These are phyloP conservation scores for Sordaria brevicollis DNA, from an alignment of 495 filamentous ascomycete genomes.

Conservation along the genomic window DNA sequence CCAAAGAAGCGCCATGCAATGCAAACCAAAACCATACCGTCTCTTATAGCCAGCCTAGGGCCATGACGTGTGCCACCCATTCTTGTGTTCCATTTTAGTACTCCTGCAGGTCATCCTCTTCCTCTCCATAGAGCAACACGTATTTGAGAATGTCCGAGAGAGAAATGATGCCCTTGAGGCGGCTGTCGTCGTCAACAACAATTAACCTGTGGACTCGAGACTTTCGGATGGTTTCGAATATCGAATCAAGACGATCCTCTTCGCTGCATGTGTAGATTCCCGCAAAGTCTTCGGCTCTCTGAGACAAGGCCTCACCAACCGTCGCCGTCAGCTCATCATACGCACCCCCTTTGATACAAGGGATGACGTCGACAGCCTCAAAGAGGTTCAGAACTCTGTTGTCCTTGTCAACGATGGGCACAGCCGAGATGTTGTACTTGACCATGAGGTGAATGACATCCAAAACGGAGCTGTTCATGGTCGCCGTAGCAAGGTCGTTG, in stretches of 20 bases:
- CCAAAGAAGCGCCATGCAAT: conserved; percentile 1
- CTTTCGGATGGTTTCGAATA: conserved; percentile 94
- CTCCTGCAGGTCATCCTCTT: conserved; percentile 38
- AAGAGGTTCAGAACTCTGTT: conserved; percentile 88
- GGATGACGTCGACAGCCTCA: conserved; percentile 94
- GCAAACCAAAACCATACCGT: not conserved
- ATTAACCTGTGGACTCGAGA: conserved; percentile 88
- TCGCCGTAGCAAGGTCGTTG: conserved; percentile 64
- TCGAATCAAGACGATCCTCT: conserved; percentile 84
- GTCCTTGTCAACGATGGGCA: conserved; percentile 81
- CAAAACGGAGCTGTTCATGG: conserved; percentile 88
- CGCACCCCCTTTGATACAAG: conserved; percentile 82
- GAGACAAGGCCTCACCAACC: conserved; percentile 84
- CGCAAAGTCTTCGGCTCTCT: conserved; percentile 81
- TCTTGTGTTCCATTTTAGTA: conserved; percentile 1
- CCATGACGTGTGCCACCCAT: not conserved
- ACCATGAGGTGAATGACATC: conserved; percentile 94
- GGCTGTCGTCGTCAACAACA: conserved; percentile 79
- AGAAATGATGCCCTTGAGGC: conserved; percentile 80
- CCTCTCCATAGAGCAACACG: conserved; percentile 78
- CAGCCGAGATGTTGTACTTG: conserved; percentile 82
- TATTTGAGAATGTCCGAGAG: conserved; percentile 96
- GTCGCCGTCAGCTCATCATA: conserved; percentile 84
- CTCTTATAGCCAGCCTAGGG: not conserved
- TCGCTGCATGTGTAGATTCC: conserved; percentile 94